Evolutionary conservation across 441 rosid genomes (phyloP).

Genomic region (Corymbia calophylla): DNA sequence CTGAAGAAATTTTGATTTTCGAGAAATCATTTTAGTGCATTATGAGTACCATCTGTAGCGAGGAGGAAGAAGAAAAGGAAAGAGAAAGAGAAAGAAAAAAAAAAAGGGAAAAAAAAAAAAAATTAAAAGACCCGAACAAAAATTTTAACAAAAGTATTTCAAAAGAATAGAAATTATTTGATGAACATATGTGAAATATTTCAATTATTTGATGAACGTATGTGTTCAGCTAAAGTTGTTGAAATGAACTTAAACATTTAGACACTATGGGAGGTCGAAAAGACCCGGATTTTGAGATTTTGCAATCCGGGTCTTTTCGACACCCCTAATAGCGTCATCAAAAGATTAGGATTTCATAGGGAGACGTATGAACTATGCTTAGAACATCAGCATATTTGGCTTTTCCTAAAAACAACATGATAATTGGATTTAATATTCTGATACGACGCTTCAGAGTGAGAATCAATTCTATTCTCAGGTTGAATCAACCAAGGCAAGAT

Average conservation of each 20-base stretch:
- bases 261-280: rapidly evolving
- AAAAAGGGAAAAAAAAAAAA: no score
- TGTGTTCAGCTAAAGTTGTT: rapidly evolving
- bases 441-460: not conserved
- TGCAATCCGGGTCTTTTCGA: not conserved
- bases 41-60: not conserved
- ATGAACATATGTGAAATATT: no score
- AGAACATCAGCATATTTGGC: not conserved
- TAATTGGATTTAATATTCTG: not conserved
- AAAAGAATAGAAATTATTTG: no score
- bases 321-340: not conserved
- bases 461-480: rapidly evolving
- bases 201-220: not conserved
- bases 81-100: no score
- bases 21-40: not conserved
- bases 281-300: not conserved
- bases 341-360: not conserved
- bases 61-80: no score
- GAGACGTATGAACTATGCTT: not conserved
- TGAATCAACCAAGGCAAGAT: not conserved
- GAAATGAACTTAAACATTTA: rapidly evolving
- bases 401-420: not conserved
- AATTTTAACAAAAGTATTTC: no score
- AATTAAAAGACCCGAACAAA: not conserved
- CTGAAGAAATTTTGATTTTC: not conserved